phyloP scores from a whole-genome alignment of 257 asterid genomes.

The Nicotiana undulata region DNA sequence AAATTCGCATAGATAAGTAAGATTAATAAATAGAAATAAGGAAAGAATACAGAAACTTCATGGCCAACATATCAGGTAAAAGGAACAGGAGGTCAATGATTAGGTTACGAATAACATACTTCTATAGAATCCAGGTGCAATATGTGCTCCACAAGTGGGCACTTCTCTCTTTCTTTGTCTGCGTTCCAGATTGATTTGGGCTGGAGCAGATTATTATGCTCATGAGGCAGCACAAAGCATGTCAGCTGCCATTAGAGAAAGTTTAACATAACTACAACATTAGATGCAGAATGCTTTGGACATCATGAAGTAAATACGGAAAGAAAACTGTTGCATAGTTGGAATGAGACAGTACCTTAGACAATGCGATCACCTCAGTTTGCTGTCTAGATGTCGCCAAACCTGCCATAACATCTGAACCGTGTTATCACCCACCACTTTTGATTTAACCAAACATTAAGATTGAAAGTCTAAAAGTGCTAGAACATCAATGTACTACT shows the following conservation, averaged over 20 bases:
- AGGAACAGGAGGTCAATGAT: neutral
- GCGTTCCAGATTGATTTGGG: slow-evolving; percentile 89
- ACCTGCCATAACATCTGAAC: slow-evolving; percentile 47
- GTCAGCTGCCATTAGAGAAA: slow-evolving; percentile 59
- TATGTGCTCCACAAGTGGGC: slow-evolving; percentile 71
- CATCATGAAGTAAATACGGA: neutral
- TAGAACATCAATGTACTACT: neutral
- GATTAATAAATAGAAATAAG: neutral
- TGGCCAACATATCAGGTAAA: neutral
- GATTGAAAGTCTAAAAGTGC: neutral
- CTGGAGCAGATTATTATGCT: slow-evolving; percentile 50
- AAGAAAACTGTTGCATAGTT: neutral
- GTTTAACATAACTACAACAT: slow-evolving; percentile 12
- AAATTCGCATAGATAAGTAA: neutral
- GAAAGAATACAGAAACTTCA: neutral
- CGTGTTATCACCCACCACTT: slow-evolving; percentile 1
- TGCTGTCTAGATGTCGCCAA: slow-evolving; percentile 44
- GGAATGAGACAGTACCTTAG: slow-evolving; percentile 49
- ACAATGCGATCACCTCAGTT: slow-evolving; percentile 70
- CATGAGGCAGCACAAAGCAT: slow-evolving; percentile 73
- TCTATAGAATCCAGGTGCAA: slow-evolving; percentile 77
- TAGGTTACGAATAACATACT: slow-evolving; percentile 32
- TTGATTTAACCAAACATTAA: neutral
- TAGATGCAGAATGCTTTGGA: neutral
- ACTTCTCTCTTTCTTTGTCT: slow-evolving; percentile 49